Percentiles rank a stretch among this genome's conserved stretches.
Evolutionary conservation across 257 asterid genomes (phyloP).

Genomic region (Forsythia suspensa): DNA sequence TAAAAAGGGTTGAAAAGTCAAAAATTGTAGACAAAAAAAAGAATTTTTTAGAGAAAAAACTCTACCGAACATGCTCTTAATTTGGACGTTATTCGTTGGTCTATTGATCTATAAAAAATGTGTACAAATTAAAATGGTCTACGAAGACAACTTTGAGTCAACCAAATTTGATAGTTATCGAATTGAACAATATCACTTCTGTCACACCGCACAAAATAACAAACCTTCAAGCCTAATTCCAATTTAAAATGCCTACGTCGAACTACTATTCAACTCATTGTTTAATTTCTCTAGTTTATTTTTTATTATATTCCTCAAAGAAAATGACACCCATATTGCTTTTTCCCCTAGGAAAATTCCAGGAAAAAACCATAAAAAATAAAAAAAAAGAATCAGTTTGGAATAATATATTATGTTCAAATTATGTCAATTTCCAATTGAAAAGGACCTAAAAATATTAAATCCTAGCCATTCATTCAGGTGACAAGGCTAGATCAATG

Average conservation of each 20-base stretch:
- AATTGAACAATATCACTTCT: slow-evolving; percentile 8
- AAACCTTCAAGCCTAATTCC: slow-evolving; percentile 10
- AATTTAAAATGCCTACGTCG: slow-evolving; percentile 31
- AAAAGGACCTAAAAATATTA: slow-evolving; percentile 8
- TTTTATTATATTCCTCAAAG: slow-evolving; percentile 14
- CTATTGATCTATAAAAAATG: background rate
- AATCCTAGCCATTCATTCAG: slow-evolving; percentile 31
- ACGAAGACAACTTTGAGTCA: slow-evolving; percentile 14
- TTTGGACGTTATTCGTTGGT: background rate
- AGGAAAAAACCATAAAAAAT: background rate
- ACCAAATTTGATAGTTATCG: slow-evolving; percentile 6
- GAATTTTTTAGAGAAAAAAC: no score
- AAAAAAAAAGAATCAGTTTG: slow-evolving; percentile 19
- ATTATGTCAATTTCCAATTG: slow-evolving; percentile 15
- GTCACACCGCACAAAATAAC: background rate
- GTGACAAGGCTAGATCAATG: slow-evolving; percentile 35
- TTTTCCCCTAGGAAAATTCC: background rate
- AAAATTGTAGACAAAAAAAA: no score
- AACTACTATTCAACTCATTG: background rate
- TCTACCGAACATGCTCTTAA: no score
- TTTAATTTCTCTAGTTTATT: background rate
- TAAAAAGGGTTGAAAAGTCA: no score
- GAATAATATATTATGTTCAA: slow-evolving; percentile 28
- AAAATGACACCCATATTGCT: slow-evolving; percentile 21
- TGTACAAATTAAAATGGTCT: background rate